Percentiles rank a stretch among this genome's conserved stretches.
Conservation (phyloP, 106 monocot species). For the Acorus gramineus region DNA sequence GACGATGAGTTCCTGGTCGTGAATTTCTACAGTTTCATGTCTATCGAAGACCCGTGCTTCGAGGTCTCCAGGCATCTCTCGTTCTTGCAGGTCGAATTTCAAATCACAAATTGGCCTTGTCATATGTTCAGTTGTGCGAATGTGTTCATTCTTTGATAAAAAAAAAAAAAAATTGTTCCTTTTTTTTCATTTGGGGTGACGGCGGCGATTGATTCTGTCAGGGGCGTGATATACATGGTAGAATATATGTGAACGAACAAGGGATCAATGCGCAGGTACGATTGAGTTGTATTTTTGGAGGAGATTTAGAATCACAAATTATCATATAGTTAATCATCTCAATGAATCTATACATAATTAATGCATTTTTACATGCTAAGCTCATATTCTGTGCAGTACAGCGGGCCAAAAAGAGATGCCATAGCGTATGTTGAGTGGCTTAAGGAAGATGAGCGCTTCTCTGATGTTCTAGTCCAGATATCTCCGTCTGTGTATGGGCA, state of each 20-base stretch:
- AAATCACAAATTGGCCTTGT: background rate
- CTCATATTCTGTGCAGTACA: constrained; percentile 54
- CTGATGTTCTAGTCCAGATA: constrained; percentile 68
- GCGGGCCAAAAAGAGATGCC: constrained; percentile 81
- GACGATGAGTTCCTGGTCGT: constrained; percentile 55
- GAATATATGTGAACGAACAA: constrained; percentile 76
- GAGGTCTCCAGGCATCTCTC: constrained; percentile 65
- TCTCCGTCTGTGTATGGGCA: constrained; percentile 68
- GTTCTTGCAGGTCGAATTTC: constrained; percentile 59
- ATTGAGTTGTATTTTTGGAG: background rate
- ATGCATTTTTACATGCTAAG: constrained; percentile 8
- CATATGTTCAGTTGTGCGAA: too few relatives aligned
- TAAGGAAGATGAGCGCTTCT: constrained; percentile 66
- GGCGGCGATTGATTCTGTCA: constrained; percentile 16
- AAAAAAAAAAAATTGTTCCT: background rate
- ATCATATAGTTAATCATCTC: too few relatives aligned
- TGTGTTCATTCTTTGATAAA: too few relatives aligned
- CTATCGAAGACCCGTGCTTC: constrained; percentile 40
- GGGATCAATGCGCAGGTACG: constrained; percentile 81
- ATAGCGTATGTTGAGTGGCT: constrained; percentile 76
- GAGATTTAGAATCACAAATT: background rate
- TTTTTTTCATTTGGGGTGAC: background rate
- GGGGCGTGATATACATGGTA: constrained; percentile 65
- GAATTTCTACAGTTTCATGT: constrained; percentile 77
- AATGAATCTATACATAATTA: too few relatives aligned